Percentiles rank a stretch among this genome's conserved stretches.
Evolutionary conservation across 805 yeast species (phyloP).

Genomic region (Wickerhamomyces queroliae): DNA sequence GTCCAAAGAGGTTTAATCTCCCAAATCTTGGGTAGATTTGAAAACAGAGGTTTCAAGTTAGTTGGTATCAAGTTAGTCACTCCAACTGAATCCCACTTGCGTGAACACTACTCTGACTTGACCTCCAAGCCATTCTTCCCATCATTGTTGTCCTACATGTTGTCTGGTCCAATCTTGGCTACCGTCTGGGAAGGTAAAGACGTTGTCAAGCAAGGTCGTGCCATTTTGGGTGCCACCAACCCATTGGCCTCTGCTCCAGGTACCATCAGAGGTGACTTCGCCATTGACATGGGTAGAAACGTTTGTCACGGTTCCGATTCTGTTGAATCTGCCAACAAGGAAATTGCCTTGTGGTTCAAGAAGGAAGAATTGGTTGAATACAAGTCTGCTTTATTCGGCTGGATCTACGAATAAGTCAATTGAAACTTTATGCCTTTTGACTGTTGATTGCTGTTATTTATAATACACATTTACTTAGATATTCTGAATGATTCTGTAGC

Average conservation of each 20-base stretch:
- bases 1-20: slow-evolving; percentile 98
- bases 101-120: slow-evolving; percentile 94
- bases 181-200: slow-evolving; percentile 99
- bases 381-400: slow-evolving; percentile 76
- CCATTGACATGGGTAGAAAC: slow-evolving; percentile 98
- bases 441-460: neutral
- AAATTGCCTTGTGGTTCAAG: slow-evolving; percentile 97
- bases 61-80: slow-evolving; percentile 89
- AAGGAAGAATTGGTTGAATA: slow-evolving; percentile 90
- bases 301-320: slow-evolving; percentile 99
- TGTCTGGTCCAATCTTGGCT: slow-evolving; percentile 97
- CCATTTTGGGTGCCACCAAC: slow-evolving; percentile 97
- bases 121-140: slow-evolving; percentile 98
- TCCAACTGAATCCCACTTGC: slow-evolving; percentile 83
- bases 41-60: slow-evolving; percentile 95
- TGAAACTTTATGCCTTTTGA: neutral
- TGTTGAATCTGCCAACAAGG: slow-evolving; percentile 95
- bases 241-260: slow-evolving; percentile 97
- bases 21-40: slow-evolving; percentile 88
- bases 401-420: slow-evolving; percentile 84
- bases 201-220: slow-evolving; percentile 98
- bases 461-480: too few relatives aligned
- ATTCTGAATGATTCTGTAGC: too few relatives aligned
- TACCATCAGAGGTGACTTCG: slow-evolving; percentile 99
- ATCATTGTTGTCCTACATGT: slow-evolving; percentile 91